These are phyloP conservation scores for Neurospora tetraspora DNA, from an alignment of 495 filamentous ascomycete genomes.

Conservation along the genomic window DNA sequence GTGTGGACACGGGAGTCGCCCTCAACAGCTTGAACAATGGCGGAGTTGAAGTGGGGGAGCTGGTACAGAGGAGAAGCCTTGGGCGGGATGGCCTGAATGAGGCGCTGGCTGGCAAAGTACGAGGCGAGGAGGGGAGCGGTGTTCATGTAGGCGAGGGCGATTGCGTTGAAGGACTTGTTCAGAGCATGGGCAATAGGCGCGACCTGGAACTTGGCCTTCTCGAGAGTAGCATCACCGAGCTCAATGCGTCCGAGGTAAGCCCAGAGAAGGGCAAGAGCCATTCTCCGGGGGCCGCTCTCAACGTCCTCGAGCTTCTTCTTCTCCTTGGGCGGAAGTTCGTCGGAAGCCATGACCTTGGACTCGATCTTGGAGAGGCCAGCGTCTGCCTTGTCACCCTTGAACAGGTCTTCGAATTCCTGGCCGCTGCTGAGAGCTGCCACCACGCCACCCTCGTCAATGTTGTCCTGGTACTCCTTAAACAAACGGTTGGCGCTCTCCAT, in stretches of 20 bases:
- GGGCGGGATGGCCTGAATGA: slow-evolving; percentile 84
- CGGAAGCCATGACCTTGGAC: slow-evolving; percentile 56
- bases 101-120: slow-evolving; percentile 70
- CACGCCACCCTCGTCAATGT: slow-evolving; percentile 68
- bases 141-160: slow-evolving; percentile 79
- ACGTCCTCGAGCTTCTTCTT: slow-evolving; percentile 56
- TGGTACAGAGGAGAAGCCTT: slow-evolving; percentile 81
- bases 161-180: slow-evolving; percentile 76
- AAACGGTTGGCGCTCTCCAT: slow-evolving; percentile 87
- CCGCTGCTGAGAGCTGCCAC: slow-evolving; percentile 72
- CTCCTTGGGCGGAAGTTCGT: slow-evolving; percentile 49
- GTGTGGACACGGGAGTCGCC: slow-evolving; percentile 65
- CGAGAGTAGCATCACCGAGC: slow-evolving; percentile 55
- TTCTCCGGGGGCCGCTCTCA: slow-evolving; percentile 63
- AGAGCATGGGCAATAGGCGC: slow-evolving; percentile 77
- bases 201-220: slow-evolving; percentile 67
- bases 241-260: slow-evolving; percentile 86
- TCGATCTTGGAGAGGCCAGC: slow-evolving; percentile 71
- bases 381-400: slow-evolving; percentile 66
- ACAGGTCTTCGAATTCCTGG: slow-evolving; percentile 57
- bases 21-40: slow-evolving; percentile 65
- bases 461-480: slow-evolving; percentile 83
- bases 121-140: slow-evolving; percentile 70
- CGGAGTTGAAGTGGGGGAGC: slow-evolving; percentile 76
- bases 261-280: slow-evolving; percentile 85